phyloP scores from a whole-genome alignment of 148 eudicot genomes.

The Talinum fruticosum region DNA sequence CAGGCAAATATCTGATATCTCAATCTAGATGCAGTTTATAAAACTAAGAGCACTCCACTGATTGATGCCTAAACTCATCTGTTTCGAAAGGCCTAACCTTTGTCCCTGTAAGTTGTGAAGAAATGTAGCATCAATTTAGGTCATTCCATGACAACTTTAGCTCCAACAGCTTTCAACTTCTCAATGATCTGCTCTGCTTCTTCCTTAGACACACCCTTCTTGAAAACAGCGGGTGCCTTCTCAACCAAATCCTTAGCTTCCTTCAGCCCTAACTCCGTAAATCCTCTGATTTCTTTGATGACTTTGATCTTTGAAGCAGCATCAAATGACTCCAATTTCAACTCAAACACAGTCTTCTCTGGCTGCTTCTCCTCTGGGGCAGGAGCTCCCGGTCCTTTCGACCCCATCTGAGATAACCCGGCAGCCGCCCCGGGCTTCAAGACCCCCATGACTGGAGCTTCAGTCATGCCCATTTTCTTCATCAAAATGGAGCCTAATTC shows the following conservation, averaged over 20 bases:
- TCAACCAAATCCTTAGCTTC: slow-evolving; percentile 97
- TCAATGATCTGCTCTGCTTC: slow-evolving; percentile 81
- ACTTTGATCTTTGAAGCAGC: slow-evolving; percentile 81
- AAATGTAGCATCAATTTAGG: background rate
- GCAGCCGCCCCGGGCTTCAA: slow-evolving; percentile 75
- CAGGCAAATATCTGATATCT: background rate
- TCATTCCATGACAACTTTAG: slow-evolving; percentile 81
- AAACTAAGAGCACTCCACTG: background rate
- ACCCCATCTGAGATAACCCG: slow-evolving; percentile 51
- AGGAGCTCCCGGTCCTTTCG: slow-evolving; percentile 37
- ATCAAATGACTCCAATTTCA: slow-evolving; percentile 81
- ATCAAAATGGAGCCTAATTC: slow-evolving; percentile 62
- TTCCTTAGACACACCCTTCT: slow-evolving; percentile 76
- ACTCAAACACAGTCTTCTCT: slow-evolving; percentile 82
- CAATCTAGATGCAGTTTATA: background rate
- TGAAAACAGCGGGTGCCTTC: slow-evolving; percentile 77
- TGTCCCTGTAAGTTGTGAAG: background rate
- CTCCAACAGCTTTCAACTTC: slow-evolving; percentile 86
- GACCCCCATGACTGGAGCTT: slow-evolving; percentile 63
- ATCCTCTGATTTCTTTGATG: slow-evolving; percentile 74
- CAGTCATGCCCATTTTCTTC: slow-evolving; percentile 75
- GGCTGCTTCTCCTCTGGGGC: slow-evolving; percentile 56
- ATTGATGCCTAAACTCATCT: background rate
- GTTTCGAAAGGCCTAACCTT: slow-evolving; percentile 1
- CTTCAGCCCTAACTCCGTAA: slow-evolving; percentile 83